Percentiles rank a stretch among this genome's conserved stretches.
Evolutionary conservation across 73 alveolate genomes (phyloP).

Genomic region (Paramecium sexaurelia): DNA sequence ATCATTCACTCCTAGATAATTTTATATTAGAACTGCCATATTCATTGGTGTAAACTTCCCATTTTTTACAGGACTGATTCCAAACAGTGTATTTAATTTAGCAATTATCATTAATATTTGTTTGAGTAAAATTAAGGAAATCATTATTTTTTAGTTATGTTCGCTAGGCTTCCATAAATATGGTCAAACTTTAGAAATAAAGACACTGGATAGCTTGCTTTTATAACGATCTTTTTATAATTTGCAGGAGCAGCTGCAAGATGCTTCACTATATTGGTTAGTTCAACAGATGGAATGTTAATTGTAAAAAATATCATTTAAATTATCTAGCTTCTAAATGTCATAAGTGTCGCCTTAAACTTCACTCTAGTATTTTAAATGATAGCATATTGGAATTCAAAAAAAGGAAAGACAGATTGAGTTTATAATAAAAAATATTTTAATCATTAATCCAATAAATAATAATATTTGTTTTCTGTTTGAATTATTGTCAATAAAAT

Average conservation of each 20-base stretch:
- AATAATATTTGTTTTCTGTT: too few relatives aligned
- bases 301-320: background rate
- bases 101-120: background rate
- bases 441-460: too few relatives aligned
- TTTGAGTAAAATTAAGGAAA: background rate
- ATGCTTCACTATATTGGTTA: slow-evolving; percentile 14
- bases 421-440: background rate
- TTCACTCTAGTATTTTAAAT: background rate
- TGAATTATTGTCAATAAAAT: too few relatives aligned
- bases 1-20: background rate
- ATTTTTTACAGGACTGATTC: slow-evolving; percentile 5
- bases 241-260: slow-evolving; percentile 57
- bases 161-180: slow-evolving; percentile 58
- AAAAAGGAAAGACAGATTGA: background rate
- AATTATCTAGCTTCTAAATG: background rate
- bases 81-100: background rate
- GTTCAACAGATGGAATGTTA: slow-evolving; percentile 29
- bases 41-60: background rate
- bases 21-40: background rate
- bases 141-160: background rate
- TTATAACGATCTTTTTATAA: slow-evolving; percentile 14
- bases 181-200: slow-evolving; percentile 22
- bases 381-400: slow-evolving; percentile 9
- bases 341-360: background rate
- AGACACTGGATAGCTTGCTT: slow-evolving; percentile 32